Base-by-base conservation (phyloP, 1,284 basidiomycete species). In the Irpex rosettiformis region DNA sequence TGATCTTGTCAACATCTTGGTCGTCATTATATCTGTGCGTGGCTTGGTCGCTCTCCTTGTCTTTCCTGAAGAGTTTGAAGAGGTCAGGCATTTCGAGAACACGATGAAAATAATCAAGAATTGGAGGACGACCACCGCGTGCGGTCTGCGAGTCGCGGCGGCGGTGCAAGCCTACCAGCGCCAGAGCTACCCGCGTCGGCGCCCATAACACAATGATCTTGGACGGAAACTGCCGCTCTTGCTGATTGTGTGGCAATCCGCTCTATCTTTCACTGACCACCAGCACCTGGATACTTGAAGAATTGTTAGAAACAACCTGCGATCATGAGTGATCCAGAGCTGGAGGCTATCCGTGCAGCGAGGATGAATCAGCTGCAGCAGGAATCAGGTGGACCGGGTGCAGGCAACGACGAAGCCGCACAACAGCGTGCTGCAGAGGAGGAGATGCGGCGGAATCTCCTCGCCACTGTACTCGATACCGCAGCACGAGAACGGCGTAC, bases 401-500 rank as follows among this genome's bases (percentile, higher is more conserved):
- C 59, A 53, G 69, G 68, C 69, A 69, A 73, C 30, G 85, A 86
- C 56, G 85, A 86, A 42, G 79, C 79, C n/a, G 79, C 77, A 4
- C 85, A 83, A 4, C 85, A 83, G 65, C 79, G 76, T 48, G 81
- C 77, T 49, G 81, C 84, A 57, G 85, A 87, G 67, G 91, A 92
- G 68, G 83, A 90, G 74, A 86, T 88, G 85, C 81, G 85, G 55
- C 75, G 86, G 71, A 90, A 88, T 65, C 76, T 97, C 70, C 86
- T 98, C 70, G 85, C 89, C n/a, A 92, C 93, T 3, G 87, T 98
- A 61, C 79, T 98, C 43, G 94, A 96, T 66, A 75, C 84, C 10
- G 87, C 86, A 59, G 96, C 96, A 33, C 81, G 96, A 61, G 96
- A 98, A 78, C 81, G 96, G 73, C 77, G 96, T 98, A 76, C 73